A percentile compares a stretch with the other conserved stretches of the same genome.
Evolutionary conservation across 148 eudicot genomes (phyloP).

Genomic region (Diospyros kaki): DNA sequence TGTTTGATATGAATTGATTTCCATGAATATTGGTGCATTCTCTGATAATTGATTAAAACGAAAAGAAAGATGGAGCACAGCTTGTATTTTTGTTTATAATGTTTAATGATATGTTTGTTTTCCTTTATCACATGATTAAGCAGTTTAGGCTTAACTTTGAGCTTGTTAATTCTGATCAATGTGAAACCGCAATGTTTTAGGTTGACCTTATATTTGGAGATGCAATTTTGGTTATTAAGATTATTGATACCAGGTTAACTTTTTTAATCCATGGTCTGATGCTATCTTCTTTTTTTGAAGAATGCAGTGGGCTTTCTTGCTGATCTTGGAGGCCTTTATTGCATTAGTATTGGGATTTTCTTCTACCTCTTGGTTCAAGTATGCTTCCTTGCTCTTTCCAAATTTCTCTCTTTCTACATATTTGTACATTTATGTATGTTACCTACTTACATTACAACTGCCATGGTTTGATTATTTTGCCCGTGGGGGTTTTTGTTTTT

Average conservation of each 20-base stretch:
- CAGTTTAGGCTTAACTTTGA: neutral
- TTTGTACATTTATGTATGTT: neutral
- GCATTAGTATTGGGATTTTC: conserved; percentile 82
- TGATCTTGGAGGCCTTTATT: conserved; percentile 84
- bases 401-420: neutral
- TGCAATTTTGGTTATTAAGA: neutral
- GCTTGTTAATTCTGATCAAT: neutral
- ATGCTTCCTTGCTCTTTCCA: conserved; percentile 25
- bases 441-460: no score
- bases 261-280: conserved; percentile 20
- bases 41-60: neutral
- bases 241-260: neutral
- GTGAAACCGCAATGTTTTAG: neutral
- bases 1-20: neutral
- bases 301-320: conserved; percentile 96
- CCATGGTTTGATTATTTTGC: no score
- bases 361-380: conserved; percentile 87
- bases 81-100: neutral
- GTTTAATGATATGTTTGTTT: neutral
- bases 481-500: no score
- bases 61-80: neutral
- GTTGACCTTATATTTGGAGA: neutral
- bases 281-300: conserved; percentile 30
- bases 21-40: neutral
- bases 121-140: neutral